These are phyloP conservation scores for Arthrinium phaeospermum DNA, from an alignment of 2,329 filamentous ascomycete species.

Conservation along the genomic window DNA sequence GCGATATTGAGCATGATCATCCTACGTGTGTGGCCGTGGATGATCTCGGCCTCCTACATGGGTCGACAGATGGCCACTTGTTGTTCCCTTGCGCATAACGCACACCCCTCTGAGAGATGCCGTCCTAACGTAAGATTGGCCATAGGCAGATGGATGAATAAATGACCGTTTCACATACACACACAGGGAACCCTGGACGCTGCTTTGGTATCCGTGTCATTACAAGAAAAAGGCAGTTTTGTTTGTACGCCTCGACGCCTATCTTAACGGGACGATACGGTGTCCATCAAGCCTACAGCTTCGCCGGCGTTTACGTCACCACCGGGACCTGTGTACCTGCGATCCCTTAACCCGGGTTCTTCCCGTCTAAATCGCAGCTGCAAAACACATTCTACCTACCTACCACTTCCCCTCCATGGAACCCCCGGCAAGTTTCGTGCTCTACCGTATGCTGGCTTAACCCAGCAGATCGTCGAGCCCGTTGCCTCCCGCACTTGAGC, in stretches of 20 bases:
- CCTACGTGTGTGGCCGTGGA: too few species aligned
- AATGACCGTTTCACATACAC: too few species aligned
- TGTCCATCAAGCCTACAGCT: neutral
- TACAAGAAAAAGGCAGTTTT: conserved; percentile 36
- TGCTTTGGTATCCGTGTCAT: neutral
- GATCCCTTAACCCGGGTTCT: neutral
- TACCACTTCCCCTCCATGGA: neutral
- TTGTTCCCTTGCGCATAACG: neutral
- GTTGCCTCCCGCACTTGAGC: conserved; percentile 27
- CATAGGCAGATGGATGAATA: neutral
- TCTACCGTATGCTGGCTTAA: conserved; percentile 25
- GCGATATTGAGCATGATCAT: neutral
- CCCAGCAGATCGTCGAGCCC: conserved; percentile 41
- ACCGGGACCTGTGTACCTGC: neutral
- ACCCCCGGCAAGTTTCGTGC: neutral
- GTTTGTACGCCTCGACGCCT: conserved; percentile 50
- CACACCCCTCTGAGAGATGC: neutral
- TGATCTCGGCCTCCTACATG: too few species aligned
- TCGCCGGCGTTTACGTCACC: conserved; percentile 21
- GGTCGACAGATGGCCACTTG: too few species aligned
- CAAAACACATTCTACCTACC: neutral
- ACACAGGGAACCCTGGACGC: too few species aligned
- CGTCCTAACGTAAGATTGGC: neutral
- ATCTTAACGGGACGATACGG: conserved; percentile 36
- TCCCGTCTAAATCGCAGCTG: neutral